Conservation (phyloP, 768 basidiomycete genomes). For the Psilocybe azurescens region DNA sequence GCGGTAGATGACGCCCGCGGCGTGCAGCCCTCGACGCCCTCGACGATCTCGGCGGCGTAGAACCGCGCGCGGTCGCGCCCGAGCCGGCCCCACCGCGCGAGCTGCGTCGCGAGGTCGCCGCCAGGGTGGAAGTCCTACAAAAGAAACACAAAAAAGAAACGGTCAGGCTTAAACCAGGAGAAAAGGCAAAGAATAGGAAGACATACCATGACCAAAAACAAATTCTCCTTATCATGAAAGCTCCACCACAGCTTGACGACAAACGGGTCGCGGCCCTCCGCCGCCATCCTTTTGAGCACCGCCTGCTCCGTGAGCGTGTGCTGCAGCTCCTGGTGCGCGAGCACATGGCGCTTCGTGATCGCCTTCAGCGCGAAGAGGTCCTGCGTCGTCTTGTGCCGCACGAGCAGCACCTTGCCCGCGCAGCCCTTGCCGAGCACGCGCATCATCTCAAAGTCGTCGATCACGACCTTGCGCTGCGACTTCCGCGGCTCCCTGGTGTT, state of each 20-base stretch:
- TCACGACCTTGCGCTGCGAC: constrained; percentile 74
- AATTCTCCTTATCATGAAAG: constrained; percentile 97
- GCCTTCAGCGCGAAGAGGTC: constrained; percentile 94
- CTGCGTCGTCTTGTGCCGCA: constrained; percentile 74
- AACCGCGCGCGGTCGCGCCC: constrained; percentile 95
- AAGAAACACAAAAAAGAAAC: constrained; percentile 1
- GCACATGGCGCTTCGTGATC: constrained; percentile 95
- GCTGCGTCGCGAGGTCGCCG: constrained; percentile 96
- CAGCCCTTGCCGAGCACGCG: constrained; percentile 96
- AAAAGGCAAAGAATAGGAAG: constrained; percentile 17
- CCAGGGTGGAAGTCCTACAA: constrained; percentile 91
- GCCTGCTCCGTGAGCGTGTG: constrained; percentile 97
- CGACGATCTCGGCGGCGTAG: constrained; percentile 97
- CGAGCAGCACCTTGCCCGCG: constrained; percentile 95
- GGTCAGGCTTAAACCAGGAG: not conserved
- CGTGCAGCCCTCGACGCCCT: constrained; percentile 94
- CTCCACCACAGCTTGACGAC: constrained; percentile 97
- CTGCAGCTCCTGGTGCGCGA: constrained; percentile 95
- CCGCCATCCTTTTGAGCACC: constrained; percentile 93
- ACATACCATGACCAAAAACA: constrained; percentile 93
- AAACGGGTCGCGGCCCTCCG: constrained; percentile 88
- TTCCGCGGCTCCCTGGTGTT: constrained; percentile 44
- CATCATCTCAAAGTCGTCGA: constrained; percentile 98
- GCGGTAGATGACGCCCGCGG: constrained; percentile 94
- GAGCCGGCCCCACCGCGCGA: constrained; percentile 93